Evolutionary conservation across 73 alveolate genomes (phyloP).

Genomic region (Paraurostyla sp.): DNA sequence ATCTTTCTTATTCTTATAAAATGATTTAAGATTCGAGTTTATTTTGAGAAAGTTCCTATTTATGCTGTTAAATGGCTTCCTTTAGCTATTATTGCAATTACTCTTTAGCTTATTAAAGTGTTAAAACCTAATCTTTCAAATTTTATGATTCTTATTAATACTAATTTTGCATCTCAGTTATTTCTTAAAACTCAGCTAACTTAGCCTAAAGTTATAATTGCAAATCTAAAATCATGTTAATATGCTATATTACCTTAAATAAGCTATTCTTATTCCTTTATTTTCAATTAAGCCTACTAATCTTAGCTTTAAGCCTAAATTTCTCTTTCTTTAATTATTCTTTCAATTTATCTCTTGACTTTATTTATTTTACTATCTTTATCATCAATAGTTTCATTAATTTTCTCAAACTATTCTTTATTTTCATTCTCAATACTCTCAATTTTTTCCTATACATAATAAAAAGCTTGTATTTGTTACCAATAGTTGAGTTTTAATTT

Average conservation of each 20-base stretch:
- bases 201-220: no score
- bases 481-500: neutral
- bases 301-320: neutral
- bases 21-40: no score
- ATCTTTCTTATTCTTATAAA: no score
- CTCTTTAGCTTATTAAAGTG: no score
- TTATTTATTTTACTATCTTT: neutral
- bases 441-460: neutral
- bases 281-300: no score
- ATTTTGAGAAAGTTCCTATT: no score
- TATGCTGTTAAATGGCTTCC: no score
- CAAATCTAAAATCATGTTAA: no score
- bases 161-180: neutral
- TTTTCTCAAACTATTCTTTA: neutral
- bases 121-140: no score
- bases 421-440: neutral
- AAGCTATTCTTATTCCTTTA: neutral
- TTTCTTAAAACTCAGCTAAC: neutral
- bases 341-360: neutral
- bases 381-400: neutral
- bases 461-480: neutral
- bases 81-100: no score
- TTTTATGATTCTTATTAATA: no score
- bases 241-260: no score
- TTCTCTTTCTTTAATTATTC: conserved; percentile 15